Evolutionary conservation across 2,329 filamentous ascomycete genomes (phyloP), one percentile per base, ranked within the genome.

Genomic region (Trichoderma semiorbis): DNA sequence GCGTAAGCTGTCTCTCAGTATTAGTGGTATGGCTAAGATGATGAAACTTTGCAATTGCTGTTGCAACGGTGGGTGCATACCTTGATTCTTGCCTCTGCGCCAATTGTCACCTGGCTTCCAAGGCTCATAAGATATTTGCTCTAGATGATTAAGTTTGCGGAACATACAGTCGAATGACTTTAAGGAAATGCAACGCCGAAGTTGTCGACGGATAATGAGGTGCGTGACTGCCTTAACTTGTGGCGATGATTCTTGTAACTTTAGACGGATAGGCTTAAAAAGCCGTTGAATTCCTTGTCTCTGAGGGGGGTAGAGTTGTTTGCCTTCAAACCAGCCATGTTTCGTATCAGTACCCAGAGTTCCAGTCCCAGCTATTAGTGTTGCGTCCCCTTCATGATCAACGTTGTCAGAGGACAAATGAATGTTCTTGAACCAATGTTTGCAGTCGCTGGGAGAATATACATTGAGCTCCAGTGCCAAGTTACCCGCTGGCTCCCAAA

Each of bases 381-480:
- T 36, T 26, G 5, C 2, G 14, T 71, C 58, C 3, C 14, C 21
- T 3, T n/a, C 67, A 14, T 36, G 60, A 4, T 78, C 75, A 60
- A 74, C 73, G 34, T 77, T 14, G 61, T 79, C 74, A 11, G 74
- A 74, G 50, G 57, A 58, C 36, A 80, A 78, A 72, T 74, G 62
- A 26, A 75, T 71, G 71, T 79, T 74, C 70, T 78, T 78, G 72
- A 81, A 81, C 74, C 74, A 82, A 73, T 82, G 78, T 61, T 80
- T 72, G 12, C 60, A 76, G 76, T 83, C 79, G 70, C 80, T 82
- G 14, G 78, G 79, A 63, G 78, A 81, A 53, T 79, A 76, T 2
- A 72, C 76, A 69, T 78, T 79, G 21, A 82, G 72, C 73, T 83
- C 81, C 72, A 82, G 74, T 7, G 75, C 75, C 73, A 82, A 73